These are phyloP conservation scores for Lagerstroemia speciosa DNA, from an alignment of 345 rosid species.

Conservation along the genomic window DNA sequence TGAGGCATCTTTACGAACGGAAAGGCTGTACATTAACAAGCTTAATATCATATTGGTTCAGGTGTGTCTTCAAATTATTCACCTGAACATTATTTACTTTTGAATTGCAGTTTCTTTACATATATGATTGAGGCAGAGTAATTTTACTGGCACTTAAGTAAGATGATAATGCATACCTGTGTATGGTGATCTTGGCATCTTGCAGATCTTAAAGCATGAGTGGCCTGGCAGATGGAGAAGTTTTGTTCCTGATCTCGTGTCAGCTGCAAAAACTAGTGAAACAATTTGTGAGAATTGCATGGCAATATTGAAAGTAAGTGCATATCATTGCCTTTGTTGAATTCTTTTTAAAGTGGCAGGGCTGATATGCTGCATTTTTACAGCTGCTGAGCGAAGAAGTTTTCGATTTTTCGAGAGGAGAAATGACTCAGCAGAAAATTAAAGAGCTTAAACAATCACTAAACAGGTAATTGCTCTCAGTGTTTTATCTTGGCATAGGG, in stretches of 20 bases:
- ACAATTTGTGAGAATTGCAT: constrained; percentile 99
- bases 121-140: neutral
- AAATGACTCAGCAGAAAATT: constrained; percentile 95
- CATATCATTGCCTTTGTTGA: neutral
- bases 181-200: neutral
- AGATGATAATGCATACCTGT: neutral
- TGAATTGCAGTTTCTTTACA: neutral
- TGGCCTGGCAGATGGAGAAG: constrained; percentile 99
- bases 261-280: constrained; percentile 99
- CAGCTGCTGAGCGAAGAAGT: constrained; percentile 99
- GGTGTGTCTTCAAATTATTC: constrained; percentile 29
- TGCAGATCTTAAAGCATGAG: constrained; percentile 92
- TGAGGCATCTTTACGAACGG: constrained; percentile 72
- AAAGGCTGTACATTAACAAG: constrained; percentile 92
- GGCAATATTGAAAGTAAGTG: constrained; percentile 79
- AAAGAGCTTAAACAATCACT: constrained; percentile 96
- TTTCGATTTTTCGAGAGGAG: constrained; percentile 98
- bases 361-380: constrained; percentile 5
- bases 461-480: constrained; percentile 46
- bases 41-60: constrained; percentile 90
- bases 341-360: neutral
- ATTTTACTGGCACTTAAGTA: neutral
- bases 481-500: neutral
- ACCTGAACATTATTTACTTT: neutral
- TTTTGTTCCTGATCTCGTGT: constrained; percentile 96